Base-by-base conservation (phyloP, 352 stramenopile genomes). In the Phytophthora hybrid region DNA sequence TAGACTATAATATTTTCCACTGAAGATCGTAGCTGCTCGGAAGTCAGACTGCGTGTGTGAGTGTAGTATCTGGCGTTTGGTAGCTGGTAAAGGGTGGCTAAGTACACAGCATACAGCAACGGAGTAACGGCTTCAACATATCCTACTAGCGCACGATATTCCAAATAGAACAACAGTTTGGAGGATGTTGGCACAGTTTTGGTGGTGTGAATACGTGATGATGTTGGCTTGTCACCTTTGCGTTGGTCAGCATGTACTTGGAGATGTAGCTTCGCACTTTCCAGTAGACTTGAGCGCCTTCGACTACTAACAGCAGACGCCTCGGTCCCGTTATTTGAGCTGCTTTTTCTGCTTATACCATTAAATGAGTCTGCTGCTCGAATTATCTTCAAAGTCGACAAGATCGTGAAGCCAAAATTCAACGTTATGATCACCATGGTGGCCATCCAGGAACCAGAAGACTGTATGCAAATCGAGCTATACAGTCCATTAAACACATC, bases 401-500 rank as follows among this genome's bases (percentile, higher is more conserved):
- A 13, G 2, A 37, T 11, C 11, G 39, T 46, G 31, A 46, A 26
- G 5, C 41, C 18, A 29, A 34, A 11, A 46, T 65, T 65, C 18
- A 65, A 21, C 31, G 23, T n/a, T n/a, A 58, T 61, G 34, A 68
- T 68, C 16, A 23, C 13, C 6, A 49, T 2, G 18, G 49, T 53
- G 16, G 37, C 41, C 34, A 7, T 37, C 61, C 61, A 68, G 6
- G 61, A 68, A 10, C 34, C 16, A 19, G 61, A 54, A 3, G 52
- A 44, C 37, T 68, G 63, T 9, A 64, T 54, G 37, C 63, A 71
- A 21, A 64, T 71, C 4, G 63, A 63, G 11, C 44, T 51, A 19
- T 59, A 71, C 21, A 71, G 29, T n/a, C 63, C 54, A 11, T 63
- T 70, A 8, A 70, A 63, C 2, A 59, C 44, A 56, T 70, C 54